phyloP scores from a whole-genome alignment of 352 stramenopile species.

The Pythium pyrilobum region DNA sequence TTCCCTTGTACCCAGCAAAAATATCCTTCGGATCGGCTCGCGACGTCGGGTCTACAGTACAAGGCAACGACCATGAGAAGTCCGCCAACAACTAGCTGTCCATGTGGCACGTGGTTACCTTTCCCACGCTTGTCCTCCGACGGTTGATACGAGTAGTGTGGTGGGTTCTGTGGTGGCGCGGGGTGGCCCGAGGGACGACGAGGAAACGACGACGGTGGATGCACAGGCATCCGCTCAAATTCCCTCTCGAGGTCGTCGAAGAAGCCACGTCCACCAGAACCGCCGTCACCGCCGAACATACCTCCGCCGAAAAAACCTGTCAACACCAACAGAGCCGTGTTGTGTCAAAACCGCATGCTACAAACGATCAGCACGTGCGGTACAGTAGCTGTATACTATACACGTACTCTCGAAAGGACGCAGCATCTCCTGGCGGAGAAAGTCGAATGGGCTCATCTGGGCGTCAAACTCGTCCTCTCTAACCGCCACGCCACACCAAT shows the following conservation, averaged over 20 bases:
- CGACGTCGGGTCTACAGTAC: conserved; percentile 19
- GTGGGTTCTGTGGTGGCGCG: conserved; percentile 38
- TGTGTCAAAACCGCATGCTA: no score
- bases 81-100: background rate
- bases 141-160: conserved; percentile 75
- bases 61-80: background rate
- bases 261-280: conserved; percentile 27
- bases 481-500: background rate
- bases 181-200: conserved; percentile 35
- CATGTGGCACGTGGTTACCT: conserved; percentile 19
- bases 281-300: conserved; percentile 18
- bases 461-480: conserved; percentile 72
- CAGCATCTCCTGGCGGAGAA: conserved; percentile 74
- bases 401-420: conserved; percentile 64
- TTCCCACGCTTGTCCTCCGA: conserved; percentile 25
- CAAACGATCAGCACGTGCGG: no score
- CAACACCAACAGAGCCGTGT: no score
- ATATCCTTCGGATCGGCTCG: conserved; percentile 55
- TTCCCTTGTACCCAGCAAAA: conserved; percentile 61
- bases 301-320: conserved; percentile 60
- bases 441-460: conserved; percentile 79
- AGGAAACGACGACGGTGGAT: conserved; percentile 32
- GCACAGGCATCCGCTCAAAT: conserved; percentile 58
- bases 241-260: conserved; percentile 66
- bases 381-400: background rate